Evolutionary conservation across 208 protist species (phyloP).

Genomic region (Borovskyia barvae): DNA sequence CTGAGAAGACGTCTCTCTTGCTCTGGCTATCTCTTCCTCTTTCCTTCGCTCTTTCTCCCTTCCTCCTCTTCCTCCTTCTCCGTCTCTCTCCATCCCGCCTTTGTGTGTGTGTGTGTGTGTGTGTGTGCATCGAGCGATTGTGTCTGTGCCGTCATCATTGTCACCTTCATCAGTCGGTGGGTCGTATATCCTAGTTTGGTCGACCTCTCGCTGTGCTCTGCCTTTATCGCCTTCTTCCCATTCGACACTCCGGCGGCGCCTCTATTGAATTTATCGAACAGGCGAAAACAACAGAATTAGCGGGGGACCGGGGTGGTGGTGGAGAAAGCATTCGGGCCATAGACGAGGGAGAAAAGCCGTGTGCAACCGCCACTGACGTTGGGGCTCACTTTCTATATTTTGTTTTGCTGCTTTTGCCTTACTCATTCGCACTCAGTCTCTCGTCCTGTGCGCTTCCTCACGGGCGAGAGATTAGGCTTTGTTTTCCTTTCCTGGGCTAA

Average conservation of each 20-base stretch:
- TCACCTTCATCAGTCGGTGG: too few species aligned
- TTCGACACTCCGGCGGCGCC: too few species aligned
- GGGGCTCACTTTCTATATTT: too few species aligned
- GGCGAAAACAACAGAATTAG: neutral
- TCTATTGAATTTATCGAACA: too few species aligned
- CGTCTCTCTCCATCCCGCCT: neutral
- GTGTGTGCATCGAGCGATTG: neutral
- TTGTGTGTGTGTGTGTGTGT: slow-evolving; percentile 1
- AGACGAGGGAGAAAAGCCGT: neutral
- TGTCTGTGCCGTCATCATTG: too few species aligned
- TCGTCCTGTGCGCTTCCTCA: neutral
- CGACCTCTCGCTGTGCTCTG: too few species aligned
- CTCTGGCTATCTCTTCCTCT: neutral
- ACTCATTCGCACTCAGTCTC: slow-evolving; percentile 3
- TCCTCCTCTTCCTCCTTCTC: neutral
- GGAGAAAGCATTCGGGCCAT: neutral
- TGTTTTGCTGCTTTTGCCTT: neutral
- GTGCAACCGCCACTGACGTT: neutral
- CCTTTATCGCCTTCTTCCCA: too few species aligned
- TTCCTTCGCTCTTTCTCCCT: neutral
- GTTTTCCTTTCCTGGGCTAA: neutral
- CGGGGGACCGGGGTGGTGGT: neutral
- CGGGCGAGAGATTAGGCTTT: neutral
- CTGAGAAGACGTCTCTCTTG: neutral
- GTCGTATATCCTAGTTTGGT: too few species aligned